Evolutionary conservation across 768 basidiomycete species (phyloP), one percentile per base, ranked within the genome.

Genomic region (Sporobolomyces phaffii): DNA sequence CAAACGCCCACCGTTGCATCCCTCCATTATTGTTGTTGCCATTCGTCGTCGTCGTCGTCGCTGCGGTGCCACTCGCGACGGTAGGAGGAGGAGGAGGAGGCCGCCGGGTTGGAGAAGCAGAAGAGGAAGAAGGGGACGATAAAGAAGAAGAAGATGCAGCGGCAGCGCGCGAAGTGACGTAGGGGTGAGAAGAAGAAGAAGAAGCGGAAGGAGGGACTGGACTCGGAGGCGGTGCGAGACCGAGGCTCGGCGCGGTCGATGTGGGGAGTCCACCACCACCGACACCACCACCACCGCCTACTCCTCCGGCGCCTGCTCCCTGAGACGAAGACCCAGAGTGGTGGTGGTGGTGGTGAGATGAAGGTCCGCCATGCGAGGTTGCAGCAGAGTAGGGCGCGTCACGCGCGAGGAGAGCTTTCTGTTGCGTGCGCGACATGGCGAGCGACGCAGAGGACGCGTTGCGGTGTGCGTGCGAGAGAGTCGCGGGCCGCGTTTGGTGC

Each of bases 351-450:
- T 43, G 40, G 5, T 18, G n/a, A 38, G 52, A 36, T 4, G 52
- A 5, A 13, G 52, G n/a, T 6, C 33, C 20, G 11, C 22, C 24
- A 18, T 2, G 22, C 29, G 26, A 33, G 29, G 41, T 29, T 22
- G 43, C 31, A n/a, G 59, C 18, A 15, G 13, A 29, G 60, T 33
- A 31, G 6, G 69, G 69, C 11, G 70, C 70, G 28, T 71, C 70
- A 13, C 70, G 62, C 14, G 70, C 70, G 18, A 71, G 59, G 43
- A 71, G 53, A 5, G 70, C 70, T 50, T 71, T 71, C 31, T 71
- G 70, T 45, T 71, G 70, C n/a, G 70, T 71, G 1, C 69, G 64
- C 36, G 63, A 65, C 57, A 71, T 63, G 22, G 69, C 62, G 48
- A 70, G 64, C 2, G 69, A 70, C 0, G 57, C 61, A 17, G 57